These are phyloP conservation scores for Sporothrix sp. DNA, from an alignment of 2,329 filamentous ascomycete genomes.

Conservation along the genomic window DNA sequence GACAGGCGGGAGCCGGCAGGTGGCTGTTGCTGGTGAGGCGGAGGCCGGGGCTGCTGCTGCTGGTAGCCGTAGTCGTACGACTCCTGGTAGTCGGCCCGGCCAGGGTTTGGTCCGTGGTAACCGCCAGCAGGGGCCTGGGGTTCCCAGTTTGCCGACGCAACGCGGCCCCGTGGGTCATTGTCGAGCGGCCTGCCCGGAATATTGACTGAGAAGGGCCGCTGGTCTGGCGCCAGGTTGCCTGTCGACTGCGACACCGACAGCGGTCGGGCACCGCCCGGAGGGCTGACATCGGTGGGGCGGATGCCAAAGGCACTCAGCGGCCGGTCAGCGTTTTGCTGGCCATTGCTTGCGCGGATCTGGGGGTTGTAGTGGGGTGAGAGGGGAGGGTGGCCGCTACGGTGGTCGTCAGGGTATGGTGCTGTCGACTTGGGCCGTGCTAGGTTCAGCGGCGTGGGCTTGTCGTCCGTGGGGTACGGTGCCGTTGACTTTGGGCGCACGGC, in stretches of 20 bases:
- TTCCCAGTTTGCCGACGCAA: slow-evolving; percentile 36
- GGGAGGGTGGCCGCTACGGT: slow-evolving; percentile 26
- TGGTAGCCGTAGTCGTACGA: slow-evolving; percentile 17
- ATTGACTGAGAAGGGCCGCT: slow-evolving; percentile 26
- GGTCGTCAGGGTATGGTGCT: slow-evolving; percentile 46
- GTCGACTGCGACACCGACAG: slow-evolving; percentile 36
- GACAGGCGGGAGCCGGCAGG: slow-evolving; percentile 13
- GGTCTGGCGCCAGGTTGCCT: slow-evolving; percentile 30
- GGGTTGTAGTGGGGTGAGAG: slow-evolving; percentile 35
- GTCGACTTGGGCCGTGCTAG: slow-evolving; percentile 36
- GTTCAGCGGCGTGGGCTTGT: slow-evolving; percentile 43
- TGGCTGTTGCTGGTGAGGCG: slow-evolving; percentile 7
- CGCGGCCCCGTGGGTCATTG: slow-evolving; percentile 32
- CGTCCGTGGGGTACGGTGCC: slow-evolving; percentile 63
- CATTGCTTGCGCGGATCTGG: slow-evolving; percentile 39
- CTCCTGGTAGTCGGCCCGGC: slow-evolving; percentile 16
- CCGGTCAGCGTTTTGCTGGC: slow-evolving; percentile 35
- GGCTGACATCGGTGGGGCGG: slow-evolving; percentile 31
- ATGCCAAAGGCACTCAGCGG: slow-evolving; percentile 46
- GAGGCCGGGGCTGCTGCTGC: slow-evolving; percentile 11
- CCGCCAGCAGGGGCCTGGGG: slow-evolving; percentile 29
- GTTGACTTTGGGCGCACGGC: slow-evolving; percentile 41
- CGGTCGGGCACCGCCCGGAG: slow-evolving; percentile 16
- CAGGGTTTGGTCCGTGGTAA: slow-evolving; percentile 33
- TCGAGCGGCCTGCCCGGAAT: slow-evolving; percentile 22